Percentiles rank a stretch among this genome's conserved stretches.
These are phyloP conservation scores for Sphaerulina vaccinii DNA, from an alignment of 2,329 filamentous ascomycete species.

Conservation along the genomic window DNA sequence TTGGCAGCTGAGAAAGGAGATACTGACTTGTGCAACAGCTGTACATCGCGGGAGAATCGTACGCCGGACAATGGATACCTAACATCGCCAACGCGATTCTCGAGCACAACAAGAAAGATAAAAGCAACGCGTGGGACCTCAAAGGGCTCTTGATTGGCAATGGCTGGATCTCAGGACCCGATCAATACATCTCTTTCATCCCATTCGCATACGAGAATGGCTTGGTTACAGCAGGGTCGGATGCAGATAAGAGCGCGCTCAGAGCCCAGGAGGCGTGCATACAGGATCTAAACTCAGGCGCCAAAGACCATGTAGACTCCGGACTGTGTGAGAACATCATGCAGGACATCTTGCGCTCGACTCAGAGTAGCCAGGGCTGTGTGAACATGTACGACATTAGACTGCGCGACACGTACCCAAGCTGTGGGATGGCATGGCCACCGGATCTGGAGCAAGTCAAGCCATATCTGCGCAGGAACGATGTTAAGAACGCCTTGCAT, in stretches of 20 bases:
- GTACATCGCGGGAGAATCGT: constrained; percentile 94
- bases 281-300: constrained; percentile 57
- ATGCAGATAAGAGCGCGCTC: constrained; percentile 67
- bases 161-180: constrained; percentile 87
- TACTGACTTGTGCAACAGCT: constrained; percentile 56
- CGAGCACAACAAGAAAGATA: constrained; percentile 69
- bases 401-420: constrained; percentile 72
- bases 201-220: constrained; percentile 75
- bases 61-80: constrained; percentile 93
- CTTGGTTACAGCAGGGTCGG: constrained; percentile 66
- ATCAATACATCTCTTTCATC: constrained; percentile 88
- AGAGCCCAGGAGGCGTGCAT: constrained; percentile 68
- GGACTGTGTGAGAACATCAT: constrained; percentile 74
- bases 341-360: constrained; percentile 66
- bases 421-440: constrained; percentile 98
- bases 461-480: constrained; percentile 78
- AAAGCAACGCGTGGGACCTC: constrained; percentile 66
- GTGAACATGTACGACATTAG: constrained; percentile 97
- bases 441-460: constrained; percentile 75
- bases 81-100: constrained; percentile 93
- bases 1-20: not conserved
- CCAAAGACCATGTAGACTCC: constrained; percentile 63
- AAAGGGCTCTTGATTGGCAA: constrained; percentile 91
- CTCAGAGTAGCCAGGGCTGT: constrained; percentile 61
- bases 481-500: constrained; percentile 78